Evolutionary conservation across 2,329 filamentous ascomycete species (phyloP).

Genomic region (Aspergillus flavus): DNA sequence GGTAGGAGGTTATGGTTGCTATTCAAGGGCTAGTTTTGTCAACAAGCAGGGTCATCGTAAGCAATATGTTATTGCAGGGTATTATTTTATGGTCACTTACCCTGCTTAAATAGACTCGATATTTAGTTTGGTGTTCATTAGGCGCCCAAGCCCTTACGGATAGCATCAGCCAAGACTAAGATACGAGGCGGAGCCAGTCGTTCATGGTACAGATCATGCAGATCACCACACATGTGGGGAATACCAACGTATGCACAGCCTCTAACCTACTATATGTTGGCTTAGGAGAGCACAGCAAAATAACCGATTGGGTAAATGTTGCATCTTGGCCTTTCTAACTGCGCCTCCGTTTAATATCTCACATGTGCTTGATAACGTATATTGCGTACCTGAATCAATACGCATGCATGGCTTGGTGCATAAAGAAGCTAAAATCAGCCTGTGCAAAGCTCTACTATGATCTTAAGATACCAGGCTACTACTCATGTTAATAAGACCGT

Average conservation of each 20-base stretch:
- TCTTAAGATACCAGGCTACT: background rate
- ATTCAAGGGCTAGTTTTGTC: background rate
- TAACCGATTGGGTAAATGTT: background rate
- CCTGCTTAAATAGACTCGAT: background rate
- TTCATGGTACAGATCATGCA: background rate
- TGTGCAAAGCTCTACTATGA: background rate
- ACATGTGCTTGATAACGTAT: background rate
- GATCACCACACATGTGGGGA: background rate
- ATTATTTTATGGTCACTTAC: background rate
- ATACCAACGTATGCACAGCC: background rate
- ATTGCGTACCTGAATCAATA: background rate
- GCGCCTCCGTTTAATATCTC: background rate
- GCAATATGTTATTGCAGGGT: background rate
- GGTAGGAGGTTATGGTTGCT: background rate
- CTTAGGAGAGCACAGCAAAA: background rate
- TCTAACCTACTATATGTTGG: background rate
- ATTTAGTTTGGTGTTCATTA: background rate
- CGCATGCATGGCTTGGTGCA: background rate
- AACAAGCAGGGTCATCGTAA: background rate
- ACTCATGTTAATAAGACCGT: background rate
- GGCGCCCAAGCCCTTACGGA: background rate
- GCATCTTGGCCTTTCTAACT: background rate
- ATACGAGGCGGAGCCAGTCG: background rate
- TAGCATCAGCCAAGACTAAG: background rate
- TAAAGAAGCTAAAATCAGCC: background rate